Percentiles rank a stretch among this genome's conserved stretches.
These are phyloP conservation scores for Aspergillus hancockii DNA, from an alignment of 495 filamentous ascomycete genomes.

Conservation along the genomic window DNA sequence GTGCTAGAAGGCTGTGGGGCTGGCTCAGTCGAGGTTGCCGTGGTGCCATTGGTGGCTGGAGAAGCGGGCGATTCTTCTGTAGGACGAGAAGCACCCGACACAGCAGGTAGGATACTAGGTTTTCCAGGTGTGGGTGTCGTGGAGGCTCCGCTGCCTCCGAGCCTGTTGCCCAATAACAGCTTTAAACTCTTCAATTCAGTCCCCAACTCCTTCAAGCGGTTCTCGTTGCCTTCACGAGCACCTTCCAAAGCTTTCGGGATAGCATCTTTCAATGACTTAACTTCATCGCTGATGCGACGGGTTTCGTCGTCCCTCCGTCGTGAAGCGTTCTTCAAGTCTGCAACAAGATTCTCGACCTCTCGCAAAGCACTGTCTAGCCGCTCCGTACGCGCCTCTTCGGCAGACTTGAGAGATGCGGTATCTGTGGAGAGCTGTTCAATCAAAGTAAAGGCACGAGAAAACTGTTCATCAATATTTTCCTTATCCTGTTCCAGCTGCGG, in stretches of 20 bases:
- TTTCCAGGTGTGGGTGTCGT: constrained; percentile 36
- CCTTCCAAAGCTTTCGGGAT: constrained; percentile 86
- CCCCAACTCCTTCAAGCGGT: constrained; percentile 78
- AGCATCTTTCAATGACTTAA: constrained; percentile 74
- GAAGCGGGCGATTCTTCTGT: constrained; percentile 28
- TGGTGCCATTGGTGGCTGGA: constrained; percentile 34
- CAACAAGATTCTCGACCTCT: constrained; percentile 81
- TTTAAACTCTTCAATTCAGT: constrained; percentile 91
- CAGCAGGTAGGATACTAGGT: constrained; percentile 29
- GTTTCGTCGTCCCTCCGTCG: constrained; percentile 81
- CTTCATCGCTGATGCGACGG: constrained; percentile 80
- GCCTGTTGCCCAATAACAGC: constrained; percentile 77
- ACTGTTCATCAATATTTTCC: constrained; percentile 83
- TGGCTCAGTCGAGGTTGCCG: constrained; percentile 33
- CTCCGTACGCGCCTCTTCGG: constrained; percentile 82
- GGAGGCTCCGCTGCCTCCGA: constrained; percentile 53
- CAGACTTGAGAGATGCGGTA: constrained; percentile 79
- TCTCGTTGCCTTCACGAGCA: constrained; percentile 82
- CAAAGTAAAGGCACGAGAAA: constrained; percentile 84
- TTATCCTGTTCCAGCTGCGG: constrained; percentile 93
- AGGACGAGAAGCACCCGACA: constrained; percentile 33
- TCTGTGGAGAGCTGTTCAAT: constrained; percentile 91
- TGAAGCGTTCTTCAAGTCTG: constrained; percentile 75
- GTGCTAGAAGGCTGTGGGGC: constrained; percentile 37
- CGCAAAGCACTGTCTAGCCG: constrained; percentile 78